Percentiles rank a stretch among this genome's conserved stretches.
Conservation (phyloP, 192 early-diverging fungal genomes). For the Backusella luteola region DNA sequence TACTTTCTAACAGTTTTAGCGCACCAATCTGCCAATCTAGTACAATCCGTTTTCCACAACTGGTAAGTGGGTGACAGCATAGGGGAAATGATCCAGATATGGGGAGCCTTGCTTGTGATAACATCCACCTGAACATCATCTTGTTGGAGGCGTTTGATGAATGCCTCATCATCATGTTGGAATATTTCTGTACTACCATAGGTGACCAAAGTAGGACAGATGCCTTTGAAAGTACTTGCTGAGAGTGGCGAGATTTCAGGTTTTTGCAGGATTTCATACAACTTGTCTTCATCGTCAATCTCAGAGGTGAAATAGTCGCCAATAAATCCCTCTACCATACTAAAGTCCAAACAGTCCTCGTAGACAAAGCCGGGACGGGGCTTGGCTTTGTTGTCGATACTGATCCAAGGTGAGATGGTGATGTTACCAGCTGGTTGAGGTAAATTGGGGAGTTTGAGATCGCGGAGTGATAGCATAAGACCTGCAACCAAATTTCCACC, state of each 20-base stretch:
- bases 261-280: not conserved
- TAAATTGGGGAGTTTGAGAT: not conserved
- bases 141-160: not conserved
- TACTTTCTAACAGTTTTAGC: not conserved
- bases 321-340: not conserved
- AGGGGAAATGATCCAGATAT: constrained; percentile 12
- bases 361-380: not conserved
- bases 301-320: not conserved
- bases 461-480: not conserved
- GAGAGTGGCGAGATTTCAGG: constrained; percentile 14
- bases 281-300: not conserved
- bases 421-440: constrained; percentile 18
- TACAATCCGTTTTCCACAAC: constrained; percentile 10
- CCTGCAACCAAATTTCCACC: constrained; percentile 18
- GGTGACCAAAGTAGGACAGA: constrained; percentile 11
- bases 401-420: constrained; percentile 17
- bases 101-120: constrained; percentile 2
- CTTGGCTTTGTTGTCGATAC: not conserved
- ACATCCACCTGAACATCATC: constrained; percentile 10
- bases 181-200: constrained; percentile 19
- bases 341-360: not conserved
- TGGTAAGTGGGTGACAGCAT: not conserved
- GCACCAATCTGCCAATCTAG: constrained; percentile 17
- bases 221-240: not conserved
- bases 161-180: not conserved